Percentiles rank a stretch among this genome's conserved stretches.
Evolutionary conservation across 2,329 filamentous ascomycete species (phyloP).

Genomic region (Venturia pyrina): DNA sequence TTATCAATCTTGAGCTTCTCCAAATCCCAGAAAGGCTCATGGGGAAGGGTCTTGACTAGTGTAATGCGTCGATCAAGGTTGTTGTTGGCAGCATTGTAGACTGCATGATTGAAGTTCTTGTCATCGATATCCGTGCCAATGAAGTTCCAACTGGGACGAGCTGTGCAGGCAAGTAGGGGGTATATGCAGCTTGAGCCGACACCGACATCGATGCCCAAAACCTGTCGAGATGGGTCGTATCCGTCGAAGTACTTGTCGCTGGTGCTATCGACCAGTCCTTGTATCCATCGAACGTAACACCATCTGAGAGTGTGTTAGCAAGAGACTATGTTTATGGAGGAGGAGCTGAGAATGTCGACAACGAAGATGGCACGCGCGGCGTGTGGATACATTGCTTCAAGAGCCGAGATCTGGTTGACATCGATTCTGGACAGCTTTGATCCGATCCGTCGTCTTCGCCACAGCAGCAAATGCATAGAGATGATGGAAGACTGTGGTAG

Average conservation of each 20-base stretch:
- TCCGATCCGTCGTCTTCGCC: not conserved
- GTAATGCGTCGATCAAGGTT: conserved; percentile 52
- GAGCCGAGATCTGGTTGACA: too few relatives aligned
- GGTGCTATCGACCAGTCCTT: conserved; percentile 66
- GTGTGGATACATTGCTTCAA: not conserved
- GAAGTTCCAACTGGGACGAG: conserved; percentile 54
- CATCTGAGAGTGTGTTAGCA: conserved; percentile 42
- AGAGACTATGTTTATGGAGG: not conserved
- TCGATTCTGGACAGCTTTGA: not conserved
- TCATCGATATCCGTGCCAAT: conserved; percentile 59
- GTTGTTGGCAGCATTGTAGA: conserved; percentile 58
- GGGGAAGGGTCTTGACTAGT: conserved; percentile 54
- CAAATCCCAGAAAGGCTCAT: conserved; percentile 23
- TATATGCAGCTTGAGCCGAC: conserved; percentile 91
- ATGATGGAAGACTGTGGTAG: not conserved
- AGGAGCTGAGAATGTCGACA: too few relatives aligned
- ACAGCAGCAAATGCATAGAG: not conserved
- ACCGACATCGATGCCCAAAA: conserved; percentile 73
- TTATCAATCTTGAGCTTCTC: conserved; percentile 41
- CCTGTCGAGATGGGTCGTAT: conserved; percentile 41
- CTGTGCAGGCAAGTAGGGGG: conserved; percentile 64
- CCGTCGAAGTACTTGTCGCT: conserved; percentile 32
- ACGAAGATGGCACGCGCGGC: not conserved
- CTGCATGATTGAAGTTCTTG: conserved; percentile 56
- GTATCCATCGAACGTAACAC: conserved; percentile 87